These are phyloP conservation scores for Arthromyces matolae DNA, from an alignment of 768 basidiomycete genomes.

Conservation along the genomic window DNA sequence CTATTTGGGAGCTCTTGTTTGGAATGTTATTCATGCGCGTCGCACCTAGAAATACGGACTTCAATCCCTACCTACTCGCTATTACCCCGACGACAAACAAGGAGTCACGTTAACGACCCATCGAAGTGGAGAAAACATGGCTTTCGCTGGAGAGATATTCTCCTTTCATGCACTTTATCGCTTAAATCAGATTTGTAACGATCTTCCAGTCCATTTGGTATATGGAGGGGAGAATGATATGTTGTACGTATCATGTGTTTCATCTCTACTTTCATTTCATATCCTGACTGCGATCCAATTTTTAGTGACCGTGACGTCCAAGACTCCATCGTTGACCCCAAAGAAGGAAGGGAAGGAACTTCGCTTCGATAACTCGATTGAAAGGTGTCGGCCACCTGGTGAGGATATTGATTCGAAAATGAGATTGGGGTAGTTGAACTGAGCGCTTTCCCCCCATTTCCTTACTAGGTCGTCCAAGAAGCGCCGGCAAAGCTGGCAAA, in stretches of 20 bases:
- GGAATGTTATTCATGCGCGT: too few relatives aligned
- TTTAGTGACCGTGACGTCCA: conserved; percentile 23
- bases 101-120: conserved; percentile 27
- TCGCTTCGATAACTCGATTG: conserved; percentile 24
- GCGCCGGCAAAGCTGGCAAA: conserved; percentile 24
- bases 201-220: conserved; percentile 27
- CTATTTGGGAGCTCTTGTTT: too few relatives aligned
- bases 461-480: conserved; percentile 29
- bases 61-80: conserved; percentile 24
- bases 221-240: conserved; percentile 28
- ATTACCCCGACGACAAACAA: conserved; percentile 24
- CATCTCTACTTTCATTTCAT: neutral
- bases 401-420: neutral
- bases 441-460: too few relatives aligned
- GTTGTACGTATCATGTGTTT: conserved; percentile 21
- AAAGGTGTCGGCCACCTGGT: conserved; percentile 31
- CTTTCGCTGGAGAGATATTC: conserved; percentile 22
- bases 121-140: conserved; percentile 22
- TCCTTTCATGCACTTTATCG: conserved; percentile 23
- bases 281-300: neutral
- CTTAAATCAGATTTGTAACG: conserved; percentile 25
- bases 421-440: neutral
- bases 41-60: conserved; percentile 26
- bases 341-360: conserved; percentile 23
- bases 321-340: conserved; percentile 23